Conservation (phyloP, 495 filamentous ascomycete species). For the Xylaria acuta region DNA sequence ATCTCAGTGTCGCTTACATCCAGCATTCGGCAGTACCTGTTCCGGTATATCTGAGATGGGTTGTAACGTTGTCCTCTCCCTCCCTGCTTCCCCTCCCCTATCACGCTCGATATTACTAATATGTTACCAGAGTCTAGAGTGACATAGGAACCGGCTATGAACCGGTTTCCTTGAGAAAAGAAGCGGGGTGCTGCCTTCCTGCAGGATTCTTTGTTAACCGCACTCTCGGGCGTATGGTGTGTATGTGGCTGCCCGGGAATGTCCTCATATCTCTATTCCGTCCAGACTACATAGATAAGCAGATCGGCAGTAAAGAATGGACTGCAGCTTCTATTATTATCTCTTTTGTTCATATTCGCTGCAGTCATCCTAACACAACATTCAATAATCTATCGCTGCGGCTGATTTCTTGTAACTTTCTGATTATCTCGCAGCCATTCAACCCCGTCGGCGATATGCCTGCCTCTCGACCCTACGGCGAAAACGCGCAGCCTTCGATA, state of each 20-base stretch:
- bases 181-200: background rate
- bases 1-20: background rate
- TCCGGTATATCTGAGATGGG: background rate
- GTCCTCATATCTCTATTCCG: background rate
- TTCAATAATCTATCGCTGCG: background rate
- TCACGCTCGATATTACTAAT: background rate
- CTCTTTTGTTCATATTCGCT: background rate
- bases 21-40: background rate
- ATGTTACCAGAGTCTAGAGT: background rate
- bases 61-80: background rate
- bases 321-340: background rate
- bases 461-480: background rate
- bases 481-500: background rate
- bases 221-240: background rate
- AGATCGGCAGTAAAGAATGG: background rate
- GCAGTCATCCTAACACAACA: background rate
- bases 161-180: background rate
- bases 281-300: background rate
- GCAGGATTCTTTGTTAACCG: background rate
- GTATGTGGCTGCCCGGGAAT: background rate
- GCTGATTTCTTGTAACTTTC: background rate
- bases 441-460: background rate
- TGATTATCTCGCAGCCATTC: background rate
- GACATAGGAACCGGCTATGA: background rate
- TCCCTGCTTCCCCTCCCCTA: background rate